These are phyloP conservation scores for Blastocystis sp. DNA, from an alignment of 352 stramenopile species.

Conservation along the genomic window DNA sequence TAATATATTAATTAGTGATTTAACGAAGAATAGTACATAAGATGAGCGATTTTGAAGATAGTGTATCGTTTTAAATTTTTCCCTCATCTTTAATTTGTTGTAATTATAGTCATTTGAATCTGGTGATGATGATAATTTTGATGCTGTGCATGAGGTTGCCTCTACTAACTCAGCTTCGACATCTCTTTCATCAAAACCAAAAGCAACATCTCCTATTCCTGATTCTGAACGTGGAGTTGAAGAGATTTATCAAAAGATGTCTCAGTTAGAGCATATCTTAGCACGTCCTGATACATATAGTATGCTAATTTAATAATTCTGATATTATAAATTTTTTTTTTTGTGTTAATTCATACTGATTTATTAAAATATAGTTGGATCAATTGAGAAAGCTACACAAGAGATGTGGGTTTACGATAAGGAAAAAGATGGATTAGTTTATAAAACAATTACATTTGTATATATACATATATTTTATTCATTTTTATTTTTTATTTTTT, in stretches of 20 bases:
- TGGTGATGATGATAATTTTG: too few relatives aligned
- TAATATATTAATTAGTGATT: too few relatives aligned
- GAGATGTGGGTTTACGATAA: conserved; percentile 72
- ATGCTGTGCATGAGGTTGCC: too few relatives aligned
- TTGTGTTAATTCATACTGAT: not conserved
- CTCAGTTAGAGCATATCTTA: conserved; percentile 86
- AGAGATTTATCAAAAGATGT: conserved; percentile 78
- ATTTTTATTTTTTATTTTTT: conserved; percentile 11
- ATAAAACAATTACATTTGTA: conserved; percentile 65
- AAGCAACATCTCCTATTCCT: too few relatives aligned
- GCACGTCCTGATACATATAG: conserved; percentile 82
- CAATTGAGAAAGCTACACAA: conserved; percentile 70
- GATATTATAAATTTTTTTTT: not conserved
- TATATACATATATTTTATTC: conserved; percentile 4
- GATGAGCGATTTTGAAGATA: too few relatives aligned
- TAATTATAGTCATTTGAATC: too few relatives aligned
- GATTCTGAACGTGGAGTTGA: too few relatives aligned
- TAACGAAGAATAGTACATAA: too few relatives aligned
- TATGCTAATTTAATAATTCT: conserved; percentile 41
- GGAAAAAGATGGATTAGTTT: conserved; percentile 57
- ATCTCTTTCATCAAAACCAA: too few relatives aligned
- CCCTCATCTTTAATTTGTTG: too few relatives aligned
- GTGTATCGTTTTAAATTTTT: too few relatives aligned
- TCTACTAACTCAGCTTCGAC: too few relatives aligned
- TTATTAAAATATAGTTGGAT: conserved; percentile 54